Base-by-base conservation (phyloP, 2,329 filamentous ascomycete species). In the Lizonia empirigonia region DNA sequence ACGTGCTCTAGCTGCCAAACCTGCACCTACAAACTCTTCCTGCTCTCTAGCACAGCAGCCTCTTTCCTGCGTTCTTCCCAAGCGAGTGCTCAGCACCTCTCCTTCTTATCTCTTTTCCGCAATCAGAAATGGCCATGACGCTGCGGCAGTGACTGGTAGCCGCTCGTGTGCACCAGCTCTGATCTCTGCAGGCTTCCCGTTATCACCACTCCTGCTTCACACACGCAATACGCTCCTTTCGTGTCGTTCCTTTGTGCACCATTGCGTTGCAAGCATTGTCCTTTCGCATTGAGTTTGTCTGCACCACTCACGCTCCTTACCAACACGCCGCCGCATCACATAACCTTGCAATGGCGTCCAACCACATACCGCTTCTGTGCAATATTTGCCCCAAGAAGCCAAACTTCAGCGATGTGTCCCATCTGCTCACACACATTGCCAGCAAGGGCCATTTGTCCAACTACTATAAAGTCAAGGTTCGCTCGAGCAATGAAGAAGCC, bases 381-480 rank as follows among this genome's bases (percentile, higher is more conserved):
- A 86, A 81, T 66, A 87, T 96, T 61, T 97, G 93, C 71, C 87
- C 89, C 27, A 90, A 87, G 60, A 82, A 82, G 54, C 90, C 90
- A 30, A 83, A 76, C 23, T 97, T 97, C 76, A 96, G 91, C 48
- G 93, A 97, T 73, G 80, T 91, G 35, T 96, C 92, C 26, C 93
- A 97, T 73, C 80, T 97, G 29, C 83, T 97, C 68, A 97, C 93
- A 10, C 93, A 97, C 69, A 85, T 97, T 56, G 85, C 89, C 53
- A 97, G 92, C 58, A 97, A 97, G 71, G 88, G 89, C n/a, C 93
- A 97, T 71, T 78, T 97, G 26, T 86, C 91, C 53, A 84, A 90
- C 69, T 86, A 90, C 65, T 95, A 92, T 77, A 91, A 90, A 66
- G 81, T 91, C 44, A 87, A 90, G 64, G 84, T 96, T 59, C 84